Evolutionary conservation across 169 alveolate genomes (phyloP).

Genomic region (Plasmodium inui): DNA sequence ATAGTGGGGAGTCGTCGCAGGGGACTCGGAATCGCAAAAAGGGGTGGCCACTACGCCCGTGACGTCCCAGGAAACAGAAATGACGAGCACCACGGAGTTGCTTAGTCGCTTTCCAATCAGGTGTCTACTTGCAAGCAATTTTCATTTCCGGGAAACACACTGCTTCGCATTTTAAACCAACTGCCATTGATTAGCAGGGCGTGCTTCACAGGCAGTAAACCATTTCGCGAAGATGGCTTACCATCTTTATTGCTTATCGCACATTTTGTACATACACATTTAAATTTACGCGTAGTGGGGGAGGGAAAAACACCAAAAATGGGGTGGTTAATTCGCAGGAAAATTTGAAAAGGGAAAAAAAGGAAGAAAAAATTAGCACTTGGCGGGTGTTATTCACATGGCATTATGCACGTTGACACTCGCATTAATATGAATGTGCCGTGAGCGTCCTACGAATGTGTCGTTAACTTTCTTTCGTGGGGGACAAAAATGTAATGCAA

Average conservation of each 20-base stretch:
- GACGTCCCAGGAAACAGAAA: background rate
- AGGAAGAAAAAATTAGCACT: background rate
- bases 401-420: background rate
- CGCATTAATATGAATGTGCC: background rate
- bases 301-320: background rate
- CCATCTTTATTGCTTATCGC: background rate
- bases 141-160: background rate
- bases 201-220: background rate
- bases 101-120: background rate
- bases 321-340: slow-evolving; percentile 16
- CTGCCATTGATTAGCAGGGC: background rate
- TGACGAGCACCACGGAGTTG: background rate
- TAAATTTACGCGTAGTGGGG: background rate
- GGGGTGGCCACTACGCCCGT: background rate
- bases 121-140: background rate
- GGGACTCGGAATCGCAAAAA: background rate
- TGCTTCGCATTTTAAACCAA: background rate
- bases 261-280: background rate
- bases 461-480: background rate
- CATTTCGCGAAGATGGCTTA: slow-evolving; percentile 20
- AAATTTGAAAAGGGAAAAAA: slow-evolving; percentile 23
- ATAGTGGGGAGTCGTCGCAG: background rate
- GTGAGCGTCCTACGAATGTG: background rate
- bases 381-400: background rate
- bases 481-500: background rate